Evolutionary conservation across 495 filamentous ascomycete species (phyloP), one percentile per base, ranked within the genome.

Genomic region (Talaromyces liani): DNA sequence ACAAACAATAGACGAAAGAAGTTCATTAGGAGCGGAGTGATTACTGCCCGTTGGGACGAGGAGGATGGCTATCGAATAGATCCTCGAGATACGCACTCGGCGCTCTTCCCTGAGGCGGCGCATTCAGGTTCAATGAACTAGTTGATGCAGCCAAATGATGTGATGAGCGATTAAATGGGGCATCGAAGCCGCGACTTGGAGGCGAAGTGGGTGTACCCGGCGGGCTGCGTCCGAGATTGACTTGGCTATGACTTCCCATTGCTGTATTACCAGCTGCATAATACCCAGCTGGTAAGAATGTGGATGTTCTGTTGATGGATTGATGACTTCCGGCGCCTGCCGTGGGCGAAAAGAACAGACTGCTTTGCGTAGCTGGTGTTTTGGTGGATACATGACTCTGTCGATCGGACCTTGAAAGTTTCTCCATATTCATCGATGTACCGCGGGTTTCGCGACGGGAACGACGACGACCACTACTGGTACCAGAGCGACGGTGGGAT

Each of bases 41-140:
- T 56, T 22, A 56, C 24, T 18, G 27, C 22, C 53, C 53, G 24
- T 27, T 27, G 22, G 53, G 53, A 4, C 53, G 53, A 29, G 53
- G 53, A 6, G 53, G 53, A 69, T 88, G 86, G 64, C 78, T 86
- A 70, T 93, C 92, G 71, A 98, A 90, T 63, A 98, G 69, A 78
- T 98, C 94, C 63, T 98, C 93, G 49, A 98, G 75, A 70, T 93
- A 97, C 49, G 93, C 90, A 74, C 92, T 96, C 10, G 94, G 94
- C 29, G 92, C 91, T 47, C 94, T 80, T 41, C 85, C 86, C 53
- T 86, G 85, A 22, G 83, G 81, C n/a, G 87, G 83, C 24, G 84
- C 77, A 66, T 79, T 85, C 56, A 91, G 72, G 69, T 88, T 90
- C 63, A 94, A 68, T 39, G 83, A 88, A 70, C 86, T 94, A 24